These are phyloP conservation scores for Elaeis guineensis DNA, from an alignment of 176 grass and related monocot species.

Conservation along the genomic window DNA sequence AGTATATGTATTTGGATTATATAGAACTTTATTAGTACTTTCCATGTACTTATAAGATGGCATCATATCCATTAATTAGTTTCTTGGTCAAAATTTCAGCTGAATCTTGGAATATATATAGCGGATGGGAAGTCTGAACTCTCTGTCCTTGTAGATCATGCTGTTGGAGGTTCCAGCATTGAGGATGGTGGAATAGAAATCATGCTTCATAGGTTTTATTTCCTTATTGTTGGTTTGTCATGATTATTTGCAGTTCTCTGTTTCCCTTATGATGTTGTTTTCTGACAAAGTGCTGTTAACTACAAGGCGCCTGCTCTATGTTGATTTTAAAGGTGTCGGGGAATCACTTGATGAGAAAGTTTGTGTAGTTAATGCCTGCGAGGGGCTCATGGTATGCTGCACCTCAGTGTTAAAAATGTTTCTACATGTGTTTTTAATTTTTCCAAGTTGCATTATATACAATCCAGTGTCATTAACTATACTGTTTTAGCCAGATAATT, in stretches of 20 bases:
- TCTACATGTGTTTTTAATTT: no score
- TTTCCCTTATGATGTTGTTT: not conserved
- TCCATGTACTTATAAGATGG: not conserved
- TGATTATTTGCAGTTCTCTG: not conserved
- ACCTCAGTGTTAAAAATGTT: no score
- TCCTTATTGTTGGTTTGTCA: not conserved
- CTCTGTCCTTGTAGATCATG: constrained; percentile 77
- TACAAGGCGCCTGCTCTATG: constrained; percentile 52
- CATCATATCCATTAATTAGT: constrained; percentile 2
- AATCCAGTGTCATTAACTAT: no score
- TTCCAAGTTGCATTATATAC: no score
- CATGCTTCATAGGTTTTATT: constrained; percentile 79
- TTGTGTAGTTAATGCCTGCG: constrained; percentile 44
- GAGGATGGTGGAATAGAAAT: constrained; percentile 80
- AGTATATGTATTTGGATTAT: no score
- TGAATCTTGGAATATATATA: constrained; percentile 71
- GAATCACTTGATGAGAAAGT: constrained; percentile 65
- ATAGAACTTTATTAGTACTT: not conserved
- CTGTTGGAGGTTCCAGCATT: constrained; percentile 86
- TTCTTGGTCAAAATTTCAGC: constrained; percentile 34
- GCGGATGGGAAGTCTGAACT: constrained; percentile 70
- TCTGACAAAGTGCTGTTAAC: constrained; percentile 2
- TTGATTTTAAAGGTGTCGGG: constrained; percentile 56
- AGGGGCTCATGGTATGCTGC: constrained; percentile 56
- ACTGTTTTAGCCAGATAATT: no score